Evolutionary conservation across 768 basidiomycete genomes (phyloP).

Genomic region (Calocera cornea): DNA sequence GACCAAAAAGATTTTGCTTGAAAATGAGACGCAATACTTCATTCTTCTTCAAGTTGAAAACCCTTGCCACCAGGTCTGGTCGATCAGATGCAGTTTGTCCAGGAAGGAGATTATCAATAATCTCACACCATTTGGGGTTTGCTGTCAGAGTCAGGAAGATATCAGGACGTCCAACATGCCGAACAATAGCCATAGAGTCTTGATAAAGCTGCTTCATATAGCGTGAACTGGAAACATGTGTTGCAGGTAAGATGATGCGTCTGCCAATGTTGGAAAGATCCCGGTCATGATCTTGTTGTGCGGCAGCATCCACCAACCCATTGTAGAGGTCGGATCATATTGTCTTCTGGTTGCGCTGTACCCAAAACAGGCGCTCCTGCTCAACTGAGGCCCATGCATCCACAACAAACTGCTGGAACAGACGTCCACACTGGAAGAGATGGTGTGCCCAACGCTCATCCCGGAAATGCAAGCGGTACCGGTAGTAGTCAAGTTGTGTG

Average conservation of each 20-base stretch:
- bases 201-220: constrained; percentile 15
- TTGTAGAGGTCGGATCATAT: constrained; percentile 1
- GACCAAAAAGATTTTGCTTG: constrained; percentile 31
- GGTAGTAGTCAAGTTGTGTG: background rate
- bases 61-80: constrained; percentile 35
- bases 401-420: constrained; percentile 5
- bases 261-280: constrained; percentile 1
- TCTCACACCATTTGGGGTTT: constrained; percentile 16
- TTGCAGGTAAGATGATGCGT: constrained; percentile 10
- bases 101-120: constrained; percentile 7
- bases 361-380: background rate
- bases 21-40: constrained; percentile 27
- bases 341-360: background rate
- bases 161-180: constrained; percentile 10
- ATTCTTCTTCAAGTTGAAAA: constrained; percentile 35
- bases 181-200: constrained; percentile 16
- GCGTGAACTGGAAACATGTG: constrained; percentile 9
- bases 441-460: background rate
- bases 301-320: constrained; percentile 6
- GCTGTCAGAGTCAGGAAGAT: constrained; percentile 14
- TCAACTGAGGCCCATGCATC: constrained; percentile 7
- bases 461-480: background rate
- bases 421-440: background rate
- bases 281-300: background rate
- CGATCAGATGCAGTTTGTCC: constrained; percentile 17